These are phyloP conservation scores for Rhizopus microsporus DNA, from an alignment of 371 early-diverging fungal species.

Conservation along the genomic window DNA sequence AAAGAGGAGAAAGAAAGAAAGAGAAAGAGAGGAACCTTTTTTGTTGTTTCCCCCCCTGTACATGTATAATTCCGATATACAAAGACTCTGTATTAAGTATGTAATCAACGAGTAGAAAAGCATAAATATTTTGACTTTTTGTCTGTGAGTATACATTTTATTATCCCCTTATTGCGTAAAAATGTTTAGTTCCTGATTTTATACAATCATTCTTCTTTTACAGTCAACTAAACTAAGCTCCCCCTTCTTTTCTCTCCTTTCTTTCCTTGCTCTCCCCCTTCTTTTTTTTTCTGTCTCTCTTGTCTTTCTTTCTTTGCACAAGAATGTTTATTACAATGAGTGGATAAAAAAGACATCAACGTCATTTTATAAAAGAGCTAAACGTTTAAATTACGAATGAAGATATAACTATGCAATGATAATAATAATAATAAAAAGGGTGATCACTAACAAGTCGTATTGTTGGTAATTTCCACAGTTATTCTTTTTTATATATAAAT, in stretches of 20 bases:
- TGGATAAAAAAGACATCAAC: not conserved
- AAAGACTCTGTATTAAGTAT: too few relatives aligned
- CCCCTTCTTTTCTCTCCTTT: not conserved
- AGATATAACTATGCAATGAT: too few relatives aligned
- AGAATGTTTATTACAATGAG: not conserved
- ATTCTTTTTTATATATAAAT: too few relatives aligned
- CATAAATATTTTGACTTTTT: too few relatives aligned
- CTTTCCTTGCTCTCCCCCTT: not conserved
- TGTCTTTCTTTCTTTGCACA: not conserved
- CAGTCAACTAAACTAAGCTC: too few relatives aligned
- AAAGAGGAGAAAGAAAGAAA: too few relatives aligned
- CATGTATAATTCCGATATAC: not conserved
- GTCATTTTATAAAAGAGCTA: too few relatives aligned
- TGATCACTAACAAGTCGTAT: not conserved
- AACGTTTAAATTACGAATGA: too few relatives aligned
- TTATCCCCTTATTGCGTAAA: conserved; percentile 2
- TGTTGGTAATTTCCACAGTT: not conserved
- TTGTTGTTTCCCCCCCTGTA: not conserved
- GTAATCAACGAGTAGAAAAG: too few relatives aligned
- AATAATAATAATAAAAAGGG: not conserved
- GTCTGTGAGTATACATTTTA: not conserved
- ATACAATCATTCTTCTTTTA: too few relatives aligned
- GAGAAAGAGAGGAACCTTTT: not conserved
- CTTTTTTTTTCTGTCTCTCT: not conserved
- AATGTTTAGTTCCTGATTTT: conserved; percentile 2